Percentiles rank a stretch among this genome's conserved stretches.
phyloP scores from a whole-genome alignment of 805 yeast species.

The Candida nonsorbophila region DNA sequence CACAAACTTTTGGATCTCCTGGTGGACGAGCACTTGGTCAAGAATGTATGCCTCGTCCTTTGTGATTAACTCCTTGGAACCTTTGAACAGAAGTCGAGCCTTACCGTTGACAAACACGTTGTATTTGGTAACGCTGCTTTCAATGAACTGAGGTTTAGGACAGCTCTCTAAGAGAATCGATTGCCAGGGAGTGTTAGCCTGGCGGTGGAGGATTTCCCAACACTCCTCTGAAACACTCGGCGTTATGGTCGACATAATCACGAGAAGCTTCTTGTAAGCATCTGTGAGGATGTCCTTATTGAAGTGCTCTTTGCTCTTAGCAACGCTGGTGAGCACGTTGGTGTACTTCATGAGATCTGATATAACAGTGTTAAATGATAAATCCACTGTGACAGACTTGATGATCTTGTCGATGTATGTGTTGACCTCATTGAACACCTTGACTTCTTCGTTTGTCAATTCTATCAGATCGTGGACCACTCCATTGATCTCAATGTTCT shows the following conservation, averaged over 20 bases:
- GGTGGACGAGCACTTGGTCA: constrained; percentile 23
- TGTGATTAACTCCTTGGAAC: constrained; percentile 26
- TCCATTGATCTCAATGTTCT: constrained; percentile 15
- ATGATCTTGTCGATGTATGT: constrained; percentile 45
- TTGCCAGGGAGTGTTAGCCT: constrained; percentile 23
- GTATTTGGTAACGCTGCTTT: constrained; percentile 35
- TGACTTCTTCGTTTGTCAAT: constrained; percentile 42
- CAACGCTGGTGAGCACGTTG: constrained; percentile 35
- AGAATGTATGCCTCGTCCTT: constrained; percentile 30
- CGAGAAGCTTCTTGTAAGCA: constrained; percentile 48
- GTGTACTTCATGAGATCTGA: constrained; percentile 89
- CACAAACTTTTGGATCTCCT: constrained; percentile 39
- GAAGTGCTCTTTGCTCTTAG: constrained; percentile 24
- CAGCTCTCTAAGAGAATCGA: constrained; percentile 57
- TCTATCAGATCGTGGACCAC: constrained; percentile 12
- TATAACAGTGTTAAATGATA: constrained; percentile 76
- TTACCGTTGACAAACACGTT: constrained; percentile 74
- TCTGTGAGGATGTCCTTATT: constrained; percentile 40
- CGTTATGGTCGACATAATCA: constrained; percentile 71
- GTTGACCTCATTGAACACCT: constrained; percentile 55
- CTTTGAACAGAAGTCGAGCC: constrained; percentile 44
- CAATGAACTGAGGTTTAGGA: constrained; percentile 51
- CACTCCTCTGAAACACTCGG: constrained; percentile 84
- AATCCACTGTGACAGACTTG: constrained; percentile 50
- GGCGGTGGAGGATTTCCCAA: constrained; percentile 46